phyloP scores from a whole-genome alignment of 2,329 filamentous ascomycete species.

The Capronia americana region DNA sequence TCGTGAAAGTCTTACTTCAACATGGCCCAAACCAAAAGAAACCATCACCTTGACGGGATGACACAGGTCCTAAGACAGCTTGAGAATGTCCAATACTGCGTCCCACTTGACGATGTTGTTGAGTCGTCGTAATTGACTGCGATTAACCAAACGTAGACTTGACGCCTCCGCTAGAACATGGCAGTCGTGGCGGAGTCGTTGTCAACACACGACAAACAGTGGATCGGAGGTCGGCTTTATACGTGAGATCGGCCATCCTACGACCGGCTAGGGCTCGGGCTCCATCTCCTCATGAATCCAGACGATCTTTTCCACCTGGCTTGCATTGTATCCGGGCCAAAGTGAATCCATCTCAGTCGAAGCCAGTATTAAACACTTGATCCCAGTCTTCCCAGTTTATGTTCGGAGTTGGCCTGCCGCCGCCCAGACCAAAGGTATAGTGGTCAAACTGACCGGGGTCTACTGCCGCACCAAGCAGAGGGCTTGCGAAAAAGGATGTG shows the following conservation, averaged over 20 bases:
- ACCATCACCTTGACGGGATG: not conserved
- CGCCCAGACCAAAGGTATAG: not conserved
- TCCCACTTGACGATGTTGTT: not conserved
- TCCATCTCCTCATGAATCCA: not conserved
- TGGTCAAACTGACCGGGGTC: slow-evolving; percentile 1
- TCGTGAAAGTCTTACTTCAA: too few species aligned
- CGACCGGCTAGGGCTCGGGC: not conserved
- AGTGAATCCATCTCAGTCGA: not conserved
- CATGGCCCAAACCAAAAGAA: too few species aligned
- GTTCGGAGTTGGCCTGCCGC: slow-evolving; percentile 5
- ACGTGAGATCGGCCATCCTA: not conserved
- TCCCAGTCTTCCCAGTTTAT: slow-evolving; percentile 17
- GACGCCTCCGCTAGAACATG: not conserved
- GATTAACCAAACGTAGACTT: not conserved
- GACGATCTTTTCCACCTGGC: not conserved
- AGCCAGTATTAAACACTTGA: slow-evolving; percentile 6
- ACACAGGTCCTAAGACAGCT: not conserved
- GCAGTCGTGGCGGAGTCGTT: not conserved
- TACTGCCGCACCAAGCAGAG: not conserved
- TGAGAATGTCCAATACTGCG: not conserved
- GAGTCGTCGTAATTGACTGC: not conserved
- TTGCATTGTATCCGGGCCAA: not conserved
- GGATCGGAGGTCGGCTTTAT: not conserved
- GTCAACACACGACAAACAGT: not conserved
- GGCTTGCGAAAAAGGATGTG: not conserved